These are phyloP conservation scores for Plasmodium falciparum DNA, from an alignment of 169 alveolate species.

Conservation along the genomic window DNA sequence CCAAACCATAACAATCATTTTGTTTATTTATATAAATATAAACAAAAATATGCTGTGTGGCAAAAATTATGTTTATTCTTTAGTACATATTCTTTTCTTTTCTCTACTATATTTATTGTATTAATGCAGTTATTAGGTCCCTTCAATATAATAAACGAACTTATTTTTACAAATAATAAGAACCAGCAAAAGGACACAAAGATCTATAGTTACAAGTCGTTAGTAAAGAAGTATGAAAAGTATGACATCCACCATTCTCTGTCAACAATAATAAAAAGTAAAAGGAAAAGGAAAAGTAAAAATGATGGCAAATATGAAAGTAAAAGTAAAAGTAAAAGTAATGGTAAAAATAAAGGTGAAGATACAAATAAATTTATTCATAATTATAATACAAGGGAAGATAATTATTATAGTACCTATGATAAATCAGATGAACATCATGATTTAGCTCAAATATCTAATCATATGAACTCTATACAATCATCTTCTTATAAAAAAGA, in stretches of 20 bases:
- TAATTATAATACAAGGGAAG: too few species aligned
- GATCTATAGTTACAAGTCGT: constrained; percentile 47
- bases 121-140: constrained; percentile 72
- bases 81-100: constrained; percentile 66
- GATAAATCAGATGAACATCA: too few species aligned
- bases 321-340: too few species aligned
- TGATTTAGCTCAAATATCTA: too few species aligned
- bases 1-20: too few species aligned
- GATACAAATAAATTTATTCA: too few species aligned
- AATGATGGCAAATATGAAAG: too few species aligned
- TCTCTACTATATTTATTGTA: constrained; percentile 59
- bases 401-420: too few species aligned
- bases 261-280: neutral
- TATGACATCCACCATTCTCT: neutral
- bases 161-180: neutral
- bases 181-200: constrained; percentile 9
- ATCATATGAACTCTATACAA: too few species aligned
- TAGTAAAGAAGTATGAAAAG: constrained; percentile 49
- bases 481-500: neutral
- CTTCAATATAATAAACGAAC: constrained; percentile 34
- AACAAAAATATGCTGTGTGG: constrained; percentile 51
- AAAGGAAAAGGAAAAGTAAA: too few species aligned
- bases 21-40: neutral
- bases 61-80: constrained; percentile 71
- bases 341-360: too few species aligned